Conservation (phyloP, 768 basidiomycete genomes). For the Rhizopogon salebrosus region DNA sequence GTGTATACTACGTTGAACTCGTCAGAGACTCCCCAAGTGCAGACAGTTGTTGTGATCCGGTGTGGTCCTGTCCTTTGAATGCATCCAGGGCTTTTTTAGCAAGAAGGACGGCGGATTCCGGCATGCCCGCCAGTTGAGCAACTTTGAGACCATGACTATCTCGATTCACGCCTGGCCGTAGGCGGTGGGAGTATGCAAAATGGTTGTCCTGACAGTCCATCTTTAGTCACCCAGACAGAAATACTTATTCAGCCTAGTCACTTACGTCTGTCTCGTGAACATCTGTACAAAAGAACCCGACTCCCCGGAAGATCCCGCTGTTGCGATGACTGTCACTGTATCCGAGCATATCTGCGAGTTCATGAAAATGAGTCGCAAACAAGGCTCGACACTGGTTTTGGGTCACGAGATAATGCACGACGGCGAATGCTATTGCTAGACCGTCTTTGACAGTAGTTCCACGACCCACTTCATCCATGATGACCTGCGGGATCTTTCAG, state of each 20-base stretch:
- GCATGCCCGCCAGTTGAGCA: conserved; percentile 84
- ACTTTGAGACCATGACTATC: conserved; percentile 91
- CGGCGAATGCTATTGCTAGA: conserved; percentile 88
- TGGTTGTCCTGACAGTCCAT: conserved; percentile 50
- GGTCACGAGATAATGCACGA: conserved; percentile 73
- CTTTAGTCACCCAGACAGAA: background rate
- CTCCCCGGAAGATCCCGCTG: conserved; percentile 46
- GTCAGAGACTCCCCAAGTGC: conserved; percentile 27
- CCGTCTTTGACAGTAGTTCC: conserved; percentile 93
- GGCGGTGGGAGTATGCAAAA: conserved; percentile 80
- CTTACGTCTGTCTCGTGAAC: conserved; percentile 74
- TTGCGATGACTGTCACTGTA: conserved; percentile 39
- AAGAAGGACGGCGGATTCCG: conserved; percentile 50
- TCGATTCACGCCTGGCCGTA: conserved; percentile 80
- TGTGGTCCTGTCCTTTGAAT: conserved; percentile 25
- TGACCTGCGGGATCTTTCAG: conserved; percentile 53
- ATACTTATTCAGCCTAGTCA: background rate
- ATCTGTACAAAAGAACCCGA: conserved; percentile 88
- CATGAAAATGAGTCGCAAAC: conserved; percentile 99
- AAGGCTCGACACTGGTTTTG: conserved; percentile 77
- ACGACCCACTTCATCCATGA: conserved; percentile 99
- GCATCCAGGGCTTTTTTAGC: conserved; percentile 51
- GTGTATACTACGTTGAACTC: background rate
- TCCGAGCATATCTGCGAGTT: conserved; percentile 80
- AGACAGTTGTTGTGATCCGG: conserved; percentile 24